Conservation (phyloP, 306 rosid species). For the Nissolia schottii region DNA sequence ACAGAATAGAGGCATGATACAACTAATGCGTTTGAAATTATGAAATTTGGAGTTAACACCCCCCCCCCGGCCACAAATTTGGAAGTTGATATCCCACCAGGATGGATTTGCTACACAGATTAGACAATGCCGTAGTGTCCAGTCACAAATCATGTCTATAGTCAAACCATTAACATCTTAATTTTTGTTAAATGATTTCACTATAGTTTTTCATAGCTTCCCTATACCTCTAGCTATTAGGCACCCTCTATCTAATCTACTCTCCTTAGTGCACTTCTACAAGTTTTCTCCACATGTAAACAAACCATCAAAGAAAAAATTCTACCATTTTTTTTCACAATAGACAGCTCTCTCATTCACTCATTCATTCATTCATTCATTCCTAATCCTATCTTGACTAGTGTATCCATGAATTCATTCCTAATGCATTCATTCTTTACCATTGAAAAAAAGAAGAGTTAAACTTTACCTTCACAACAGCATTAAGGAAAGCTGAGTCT, state of each 20-base stretch:
- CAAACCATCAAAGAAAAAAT: background rate
- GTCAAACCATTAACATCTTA: background rate
- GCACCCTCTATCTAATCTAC: background rate
- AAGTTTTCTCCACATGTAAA: background rate
- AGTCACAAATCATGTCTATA: background rate
- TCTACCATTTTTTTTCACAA: background rate
- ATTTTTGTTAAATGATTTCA: background rate
- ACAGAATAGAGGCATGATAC: background rate
- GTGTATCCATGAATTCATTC: background rate
- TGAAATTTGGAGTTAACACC: constrained; percentile 15
- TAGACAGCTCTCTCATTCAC: background rate
- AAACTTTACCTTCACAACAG: constrained; percentile 85
- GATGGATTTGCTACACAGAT: background rate
- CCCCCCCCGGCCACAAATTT: background rate
- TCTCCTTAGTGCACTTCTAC: background rate
- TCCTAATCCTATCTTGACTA: background rate
- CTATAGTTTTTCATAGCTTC: background rate
- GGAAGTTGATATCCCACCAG: background rate
- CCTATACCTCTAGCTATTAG: background rate
- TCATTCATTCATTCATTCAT: background rate
- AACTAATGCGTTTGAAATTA: background rate
- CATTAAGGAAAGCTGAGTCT: constrained; percentile 75
- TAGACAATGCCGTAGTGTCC: background rate
- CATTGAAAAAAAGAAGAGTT: background rate
- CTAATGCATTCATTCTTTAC: background rate